Conservation (phyloP, 768 basidiomycete species). For the Lyophyllum decastes region DNA sequence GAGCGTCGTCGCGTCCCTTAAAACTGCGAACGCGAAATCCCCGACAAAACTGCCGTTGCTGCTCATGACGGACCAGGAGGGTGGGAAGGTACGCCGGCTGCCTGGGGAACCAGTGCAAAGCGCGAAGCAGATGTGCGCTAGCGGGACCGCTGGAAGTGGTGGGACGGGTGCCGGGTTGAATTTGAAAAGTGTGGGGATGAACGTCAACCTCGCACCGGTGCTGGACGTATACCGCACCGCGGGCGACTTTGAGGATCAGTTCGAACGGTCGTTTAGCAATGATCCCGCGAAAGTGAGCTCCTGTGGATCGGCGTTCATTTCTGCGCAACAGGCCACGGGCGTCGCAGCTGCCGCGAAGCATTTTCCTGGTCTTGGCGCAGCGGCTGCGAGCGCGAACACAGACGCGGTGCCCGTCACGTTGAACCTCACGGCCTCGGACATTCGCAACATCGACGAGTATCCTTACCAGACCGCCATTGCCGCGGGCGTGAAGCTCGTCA, state of each 20-base stretch:
- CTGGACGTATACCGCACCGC: constrained; percentile 16
- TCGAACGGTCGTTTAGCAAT: constrained; percentile 16
- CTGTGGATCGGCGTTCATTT: constrained; percentile 14
- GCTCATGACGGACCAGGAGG: constrained; percentile 21
- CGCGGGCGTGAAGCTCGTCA: constrained; percentile 14
- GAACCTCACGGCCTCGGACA: constrained; percentile 6
- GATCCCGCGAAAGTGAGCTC: constrained; percentile 4
- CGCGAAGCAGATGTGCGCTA: constrained; percentile 16
- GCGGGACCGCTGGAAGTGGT: constrained; percentile 4
- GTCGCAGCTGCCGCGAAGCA: constrained; percentile 16
- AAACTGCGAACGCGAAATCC: constrained; percentile 13
- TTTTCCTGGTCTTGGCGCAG: constrained; percentile 19
- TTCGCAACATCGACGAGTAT: constrained; percentile 14
- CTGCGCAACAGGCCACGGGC: constrained; percentile 13
- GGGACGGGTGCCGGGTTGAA: constrained; percentile 14
- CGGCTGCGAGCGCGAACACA: constrained; percentile 6
- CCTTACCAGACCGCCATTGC: constrained; percentile 14
- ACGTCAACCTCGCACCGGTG: constrained; percentile 18
- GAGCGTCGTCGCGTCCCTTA: constrained; percentile 11
- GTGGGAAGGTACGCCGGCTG: constrained; percentile 16
- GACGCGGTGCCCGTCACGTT: constrained; percentile 12
- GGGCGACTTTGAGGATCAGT: constrained; percentile 15
- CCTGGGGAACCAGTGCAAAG: constrained; percentile 15
- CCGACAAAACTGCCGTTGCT: constrained; percentile 11
- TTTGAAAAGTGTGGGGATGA: constrained; percentile 15